Percentiles rank a stretch among this genome's conserved stretches.
Evolutionary conservation across 1,284 basidiomycete genomes (phyloP).

Genomic region (Tylopilus sp.): DNA sequence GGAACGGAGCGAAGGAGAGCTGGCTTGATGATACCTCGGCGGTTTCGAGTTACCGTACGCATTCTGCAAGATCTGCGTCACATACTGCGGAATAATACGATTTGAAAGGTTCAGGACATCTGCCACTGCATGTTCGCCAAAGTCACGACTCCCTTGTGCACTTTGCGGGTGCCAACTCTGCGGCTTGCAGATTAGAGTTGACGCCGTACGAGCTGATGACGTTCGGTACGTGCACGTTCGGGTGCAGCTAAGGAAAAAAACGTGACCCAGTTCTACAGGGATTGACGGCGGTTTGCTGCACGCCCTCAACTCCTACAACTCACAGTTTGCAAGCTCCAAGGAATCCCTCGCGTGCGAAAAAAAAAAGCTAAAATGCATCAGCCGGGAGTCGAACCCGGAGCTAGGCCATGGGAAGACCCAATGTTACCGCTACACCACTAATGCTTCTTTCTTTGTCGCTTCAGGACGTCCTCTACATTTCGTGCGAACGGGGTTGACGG

Average conservation of each 20-base stretch:
- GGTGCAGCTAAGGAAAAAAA: too few species aligned
- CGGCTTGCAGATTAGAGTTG: too few species aligned
- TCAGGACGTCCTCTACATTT: too few species aligned
- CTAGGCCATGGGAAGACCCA: constrained; percentile 48
- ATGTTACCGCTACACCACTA: constrained; percentile 41
- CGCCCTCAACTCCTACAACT: too few species aligned
- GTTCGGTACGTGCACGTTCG: too few species aligned
- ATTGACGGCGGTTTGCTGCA: too few species aligned
- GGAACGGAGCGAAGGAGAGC: constrained; percentile 44
- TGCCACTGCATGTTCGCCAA: too few species aligned
- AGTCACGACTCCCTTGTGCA: neutral
- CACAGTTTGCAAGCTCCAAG: too few species aligned
- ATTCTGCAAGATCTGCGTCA: neutral
- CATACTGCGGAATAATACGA: constrained; percentile 5
- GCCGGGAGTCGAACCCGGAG: constrained; percentile 57
- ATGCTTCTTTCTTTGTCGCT: constrained; percentile 18
- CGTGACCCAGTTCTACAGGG: too few species aligned
- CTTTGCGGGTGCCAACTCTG: too few species aligned
- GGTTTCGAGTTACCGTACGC: neutral
- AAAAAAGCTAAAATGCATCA: constrained; percentile 34
- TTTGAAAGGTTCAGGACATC: neutral
- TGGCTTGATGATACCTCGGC: constrained; percentile 4
- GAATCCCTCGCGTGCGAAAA: neutral
- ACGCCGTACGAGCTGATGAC: too few species aligned
- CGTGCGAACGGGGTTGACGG: too few species aligned